Conservation (phyloP, 2,329 filamentous ascomycete genomes). For the Malbranchea cinnamomea region DNA sequence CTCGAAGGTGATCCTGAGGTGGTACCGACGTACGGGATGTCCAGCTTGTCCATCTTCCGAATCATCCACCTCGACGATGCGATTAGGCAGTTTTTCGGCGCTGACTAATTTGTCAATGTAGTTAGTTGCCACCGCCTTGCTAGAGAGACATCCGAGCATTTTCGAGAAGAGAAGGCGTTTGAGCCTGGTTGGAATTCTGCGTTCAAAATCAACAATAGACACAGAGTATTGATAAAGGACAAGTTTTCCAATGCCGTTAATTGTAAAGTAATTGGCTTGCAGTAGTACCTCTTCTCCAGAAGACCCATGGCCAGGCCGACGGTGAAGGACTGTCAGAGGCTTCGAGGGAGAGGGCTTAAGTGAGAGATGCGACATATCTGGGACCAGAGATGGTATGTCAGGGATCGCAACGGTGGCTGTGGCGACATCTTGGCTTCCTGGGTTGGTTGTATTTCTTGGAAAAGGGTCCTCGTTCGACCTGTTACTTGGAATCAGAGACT, state of each 20-base stretch:
- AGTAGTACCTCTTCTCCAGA: conserved; percentile 16
- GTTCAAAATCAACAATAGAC: conserved; percentile 14
- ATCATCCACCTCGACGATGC: conserved; percentile 17
- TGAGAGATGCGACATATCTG: conserved; percentile 6
- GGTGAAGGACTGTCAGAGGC: too few relatives aligned
- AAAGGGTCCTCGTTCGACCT: too few relatives aligned
- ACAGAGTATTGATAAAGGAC: conserved; percentile 29
- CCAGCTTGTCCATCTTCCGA: conserved; percentile 19
- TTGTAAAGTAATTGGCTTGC: conserved; percentile 25
- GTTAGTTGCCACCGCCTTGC: conserved; percentile 24
- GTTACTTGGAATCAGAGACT: too few relatives aligned
- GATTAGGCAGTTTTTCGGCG: conserved; percentile 13
- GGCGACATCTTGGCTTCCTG: too few relatives aligned
- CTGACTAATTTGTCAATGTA: conserved; percentile 25
- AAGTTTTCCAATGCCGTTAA: conserved; percentile 19
- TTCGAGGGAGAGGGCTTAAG: too few relatives aligned
- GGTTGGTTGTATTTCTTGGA: too few relatives aligned
- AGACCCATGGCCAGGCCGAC: conserved; percentile 23
- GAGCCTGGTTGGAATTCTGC: conserved; percentile 25
- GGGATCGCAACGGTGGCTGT: too few relatives aligned
- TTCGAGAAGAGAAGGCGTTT: conserved; percentile 33
- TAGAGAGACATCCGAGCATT: too few relatives aligned
- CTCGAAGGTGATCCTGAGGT: conserved; percentile 20
- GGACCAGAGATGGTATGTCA: too few relatives aligned
- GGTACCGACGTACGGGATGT: conserved; percentile 17